A percentile compares a stretch with the other conserved stretches of the same genome.
Conservation (phyloP, 2,329 filamentous ascomycete species). For the Myriosclerotinia curreyana region DNA sequence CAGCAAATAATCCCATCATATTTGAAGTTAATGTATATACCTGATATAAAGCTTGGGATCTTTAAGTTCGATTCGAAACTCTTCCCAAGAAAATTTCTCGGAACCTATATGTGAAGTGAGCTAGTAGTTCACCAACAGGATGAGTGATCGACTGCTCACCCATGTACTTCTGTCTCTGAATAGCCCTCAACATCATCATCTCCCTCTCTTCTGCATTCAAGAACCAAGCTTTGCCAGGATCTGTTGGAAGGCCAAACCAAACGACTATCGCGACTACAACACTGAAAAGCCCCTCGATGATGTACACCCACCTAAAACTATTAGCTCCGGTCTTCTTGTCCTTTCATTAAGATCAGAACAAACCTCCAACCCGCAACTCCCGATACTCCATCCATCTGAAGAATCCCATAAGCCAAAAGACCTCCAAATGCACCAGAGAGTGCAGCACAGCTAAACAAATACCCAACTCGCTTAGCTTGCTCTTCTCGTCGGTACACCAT, state of each 20-base stretch:
- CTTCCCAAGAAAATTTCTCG: conserved; percentile 51
- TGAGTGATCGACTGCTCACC: conserved; percentile 5
- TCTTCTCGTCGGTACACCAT: conserved; percentile 57
- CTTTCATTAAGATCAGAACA: conserved; percentile 37
- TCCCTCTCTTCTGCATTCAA: conserved; percentile 48
- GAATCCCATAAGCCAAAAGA: conserved; percentile 51
- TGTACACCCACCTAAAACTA: conserved; percentile 43
- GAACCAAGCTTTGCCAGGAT: conserved; percentile 49
- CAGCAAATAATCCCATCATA: not conserved
- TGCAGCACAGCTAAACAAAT: conserved; percentile 53
- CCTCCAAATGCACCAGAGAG: conserved; percentile 51
- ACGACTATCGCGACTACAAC: conserved; percentile 44
- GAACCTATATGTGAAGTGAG: conserved; percentile 24
- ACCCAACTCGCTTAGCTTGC: conserved; percentile 52
- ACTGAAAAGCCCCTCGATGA: conserved; percentile 50
- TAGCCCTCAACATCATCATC: conserved; percentile 49
- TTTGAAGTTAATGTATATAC: not conserved
- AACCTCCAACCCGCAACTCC: conserved; percentile 48
- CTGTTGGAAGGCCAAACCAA: conserved; percentile 49
- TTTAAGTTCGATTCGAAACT: conserved; percentile 47
- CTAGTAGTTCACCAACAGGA: not conserved
- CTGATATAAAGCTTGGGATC: conserved; percentile 52
- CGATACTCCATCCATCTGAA: conserved; percentile 46
- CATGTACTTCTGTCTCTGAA: conserved; percentile 46
- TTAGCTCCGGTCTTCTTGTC: not conserved